Base-by-base conservation (phyloP, 2,329 filamentous ascomycete species). In the Sporothrix globosa region DNA sequence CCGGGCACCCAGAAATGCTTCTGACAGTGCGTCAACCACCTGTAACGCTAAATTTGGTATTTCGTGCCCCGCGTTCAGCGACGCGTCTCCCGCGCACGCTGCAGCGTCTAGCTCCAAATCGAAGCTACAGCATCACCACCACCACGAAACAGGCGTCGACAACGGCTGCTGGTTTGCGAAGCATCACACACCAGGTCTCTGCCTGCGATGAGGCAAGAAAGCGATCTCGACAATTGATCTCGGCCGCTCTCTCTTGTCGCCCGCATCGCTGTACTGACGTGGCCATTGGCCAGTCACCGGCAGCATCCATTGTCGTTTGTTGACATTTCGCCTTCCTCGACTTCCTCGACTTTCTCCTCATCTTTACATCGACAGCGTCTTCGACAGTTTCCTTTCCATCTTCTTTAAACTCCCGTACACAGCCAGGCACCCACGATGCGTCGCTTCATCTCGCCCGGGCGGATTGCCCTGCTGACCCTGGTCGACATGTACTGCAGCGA, bases 401-500 rank as follows among this genome's bases (percentile, higher is more conserved):
- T 6, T 19, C 44, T 17, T 14, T 34, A 48, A n/a, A 11, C 19
- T 10, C 19, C 3, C 46, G 0, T 54, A 27, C n/a, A 53, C 65
- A 17, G 2, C 4, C n/a, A 27, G 4, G 56, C 14, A 13, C 67
- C 27, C 30, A 53, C 60, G 9, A 73, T 74, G 72, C 72, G 70
- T 3, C 70, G 71, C 27, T 72, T 72, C 39, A 58, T 74, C 52
- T 74, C 73, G 24, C 72, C 73, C 3, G 71, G 71, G 50, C 97
- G 96, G 78, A 87, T 98, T 74, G 90, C 91, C 76, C 85, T 97
- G 30, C 86, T 98, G 69, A 88, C 89, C 69, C 86, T 99, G 68
- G 86, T 96, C 68, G 88, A 93, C 75, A 85, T 97, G 69, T 98
- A 99, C 80, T 88, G 88, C 50, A 89, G 91, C 74, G 89, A 88